Evolutionary conservation across 257 asterid species (phyloP).

Genomic region (Penstemon davidsonii): DNA sequence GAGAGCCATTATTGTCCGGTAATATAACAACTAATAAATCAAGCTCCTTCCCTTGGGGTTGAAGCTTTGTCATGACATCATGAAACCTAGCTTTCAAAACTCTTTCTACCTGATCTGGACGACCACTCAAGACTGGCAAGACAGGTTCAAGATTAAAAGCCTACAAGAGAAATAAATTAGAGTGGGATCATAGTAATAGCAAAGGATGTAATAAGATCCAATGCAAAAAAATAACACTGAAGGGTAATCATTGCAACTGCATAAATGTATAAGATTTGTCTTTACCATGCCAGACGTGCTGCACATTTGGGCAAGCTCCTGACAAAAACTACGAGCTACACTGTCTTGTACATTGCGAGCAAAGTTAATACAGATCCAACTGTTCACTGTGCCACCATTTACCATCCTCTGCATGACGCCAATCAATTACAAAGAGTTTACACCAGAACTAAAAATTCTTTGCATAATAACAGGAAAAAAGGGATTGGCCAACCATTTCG

Average conservation of each 20-base stretch:
- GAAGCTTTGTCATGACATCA: constrained; percentile 62
- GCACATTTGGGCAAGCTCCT: constrained; percentile 97
- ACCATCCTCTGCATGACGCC: constrained; percentile 76
- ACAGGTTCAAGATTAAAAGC: constrained; percentile 73
- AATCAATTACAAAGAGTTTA: constrained; percentile 18
- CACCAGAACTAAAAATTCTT: too few relatives aligned
- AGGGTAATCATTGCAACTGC: background rate
- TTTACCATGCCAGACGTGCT: constrained; percentile 88
- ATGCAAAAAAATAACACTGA: too few relatives aligned
- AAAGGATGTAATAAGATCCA: too few relatives aligned
- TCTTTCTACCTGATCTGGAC: constrained; percentile 87
- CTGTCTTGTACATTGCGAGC: constrained; percentile 71
- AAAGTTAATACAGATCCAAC: constrained; percentile 84
- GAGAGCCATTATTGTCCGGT: constrained; percentile 95
- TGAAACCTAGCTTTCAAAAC: constrained; percentile 69
- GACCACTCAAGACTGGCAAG: constrained; percentile 60
- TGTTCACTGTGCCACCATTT: constrained; percentile 79
- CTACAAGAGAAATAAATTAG: constrained; percentile 36
- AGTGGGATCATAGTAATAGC: constrained; percentile 1
- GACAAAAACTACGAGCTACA: constrained; percentile 62
- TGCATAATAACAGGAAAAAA: background rate
- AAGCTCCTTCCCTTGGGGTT: constrained; percentile 59
- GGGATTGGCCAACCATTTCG: background rate
- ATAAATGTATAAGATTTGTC: background rate
- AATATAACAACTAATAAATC: constrained; percentile 83